phyloP scores from a whole-genome alignment of 768 basidiomycete species.

The Leccinum longicurvipes region DNA sequence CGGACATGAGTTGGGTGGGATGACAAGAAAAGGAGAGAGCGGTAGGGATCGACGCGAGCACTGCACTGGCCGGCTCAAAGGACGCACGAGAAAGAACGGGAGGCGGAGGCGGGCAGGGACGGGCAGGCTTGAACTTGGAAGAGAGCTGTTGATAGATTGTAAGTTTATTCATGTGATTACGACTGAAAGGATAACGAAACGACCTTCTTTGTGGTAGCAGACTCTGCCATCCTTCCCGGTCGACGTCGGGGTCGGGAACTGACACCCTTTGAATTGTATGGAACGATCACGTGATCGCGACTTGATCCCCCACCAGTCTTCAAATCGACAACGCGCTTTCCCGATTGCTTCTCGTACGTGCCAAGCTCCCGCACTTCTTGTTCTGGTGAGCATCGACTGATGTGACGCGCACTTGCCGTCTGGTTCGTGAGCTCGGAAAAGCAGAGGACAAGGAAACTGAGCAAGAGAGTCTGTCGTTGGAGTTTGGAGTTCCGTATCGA shows the following conservation, averaged over 20 bases:
- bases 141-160: background rate
- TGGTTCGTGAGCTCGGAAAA: slow-evolving; percentile 87
- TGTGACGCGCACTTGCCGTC: slow-evolving; percentile 91
- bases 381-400: slow-evolving; percentile 90
- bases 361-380: slow-evolving; percentile 83
- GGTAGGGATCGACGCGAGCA: slow-evolving; percentile 30
- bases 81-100: slow-evolving; percentile 4
- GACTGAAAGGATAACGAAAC: too few species aligned
- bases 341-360: slow-evolving; percentile 85
- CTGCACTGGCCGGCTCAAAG: too few species aligned
- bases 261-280: too few species aligned
- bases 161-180: too few species aligned
- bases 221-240: too few species aligned
- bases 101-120: slow-evolving; percentile 1
- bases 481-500: slow-evolving; percentile 93
- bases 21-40: slow-evolving; percentile 1
- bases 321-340: too few species aligned
- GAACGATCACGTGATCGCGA: background rate
- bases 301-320: too few species aligned
- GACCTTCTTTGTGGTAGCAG: too few species aligned
- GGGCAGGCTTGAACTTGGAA: slow-evolving; percentile 48
- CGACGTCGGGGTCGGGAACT: too few species aligned
- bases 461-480: slow-evolving; percentile 87
- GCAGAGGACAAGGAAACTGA: slow-evolving; percentile 96
- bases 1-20: slow-evolving; percentile 8